These are phyloP conservation scores for Nepenthes gracilis DNA, from an alignment of 148 eudicot species.

Conservation along the genomic window DNA sequence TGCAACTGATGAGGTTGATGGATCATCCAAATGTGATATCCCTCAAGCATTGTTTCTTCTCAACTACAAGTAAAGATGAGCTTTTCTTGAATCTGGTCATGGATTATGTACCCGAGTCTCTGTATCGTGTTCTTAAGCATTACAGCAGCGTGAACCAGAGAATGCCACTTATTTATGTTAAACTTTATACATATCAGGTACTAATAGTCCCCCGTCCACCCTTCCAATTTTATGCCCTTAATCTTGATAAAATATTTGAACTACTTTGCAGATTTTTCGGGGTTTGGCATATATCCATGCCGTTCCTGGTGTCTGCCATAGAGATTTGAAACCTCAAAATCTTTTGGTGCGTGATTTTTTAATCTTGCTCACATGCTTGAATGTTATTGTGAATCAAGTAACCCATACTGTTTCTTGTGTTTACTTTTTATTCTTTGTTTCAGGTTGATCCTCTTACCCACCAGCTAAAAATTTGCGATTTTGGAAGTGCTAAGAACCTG, in stretches of 20 bases:
- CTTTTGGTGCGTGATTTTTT: constrained; percentile 10
- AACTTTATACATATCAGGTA: constrained; percentile 65
- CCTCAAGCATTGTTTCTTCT: constrained; percentile 62
- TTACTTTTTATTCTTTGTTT: background rate
- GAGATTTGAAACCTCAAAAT: constrained; percentile 16
- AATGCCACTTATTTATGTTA: constrained; percentile 55
- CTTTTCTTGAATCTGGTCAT: constrained; percentile 59
- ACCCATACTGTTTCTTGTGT: background rate
- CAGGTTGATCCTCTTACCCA: constrained; percentile 85
- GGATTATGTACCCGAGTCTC: constrained; percentile 62
- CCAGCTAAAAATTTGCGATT: constrained; percentile 86
- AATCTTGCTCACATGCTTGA: background rate
- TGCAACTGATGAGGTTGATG: constrained; percentile 56
- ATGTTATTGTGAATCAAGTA: background rate
- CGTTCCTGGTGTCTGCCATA: constrained; percentile 59
- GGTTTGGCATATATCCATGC: constrained; percentile 75
- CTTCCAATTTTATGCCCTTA: background rate
- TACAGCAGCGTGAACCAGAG: constrained; percentile 48
- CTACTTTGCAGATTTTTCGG: constrained; percentile 50
- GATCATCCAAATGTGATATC: constrained; percentile 63
- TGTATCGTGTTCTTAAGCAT: constrained; percentile 55
- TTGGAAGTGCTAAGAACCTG: constrained; percentile 56
- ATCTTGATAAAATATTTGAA: background rate
- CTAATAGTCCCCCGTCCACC: background rate
- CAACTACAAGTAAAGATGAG: constrained; percentile 59